Evolutionary conservation across 306 rosid genomes (phyloP).

Genomic region (Lathyrus tuberosus): DNA sequence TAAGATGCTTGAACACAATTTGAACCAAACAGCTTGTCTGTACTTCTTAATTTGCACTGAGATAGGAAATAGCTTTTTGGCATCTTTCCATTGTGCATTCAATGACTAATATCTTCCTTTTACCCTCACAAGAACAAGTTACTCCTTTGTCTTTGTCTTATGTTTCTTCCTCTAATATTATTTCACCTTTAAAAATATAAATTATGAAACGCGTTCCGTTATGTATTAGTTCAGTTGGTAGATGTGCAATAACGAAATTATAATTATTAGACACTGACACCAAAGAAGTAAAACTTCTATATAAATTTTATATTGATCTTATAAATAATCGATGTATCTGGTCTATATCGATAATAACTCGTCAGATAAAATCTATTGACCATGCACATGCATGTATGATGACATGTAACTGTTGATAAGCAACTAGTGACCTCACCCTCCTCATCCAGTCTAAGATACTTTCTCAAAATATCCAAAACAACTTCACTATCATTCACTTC

Average conservation of each 20-base stretch:
- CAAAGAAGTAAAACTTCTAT: too few species aligned
- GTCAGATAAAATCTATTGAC: not conserved
- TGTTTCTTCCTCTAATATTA: too few species aligned
- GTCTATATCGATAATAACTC: too few species aligned
- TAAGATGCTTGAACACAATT: constrained; percentile 9
- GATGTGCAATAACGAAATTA: too few species aligned
- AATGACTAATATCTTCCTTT: constrained; percentile 36
- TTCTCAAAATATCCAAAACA: constrained; percentile 1
- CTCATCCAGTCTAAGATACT: constrained; percentile 12
- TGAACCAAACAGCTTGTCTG: not conserved
- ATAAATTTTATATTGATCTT: too few species aligned
- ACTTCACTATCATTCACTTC: constrained; percentile 6
- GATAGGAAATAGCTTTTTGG: constrained; percentile 18
- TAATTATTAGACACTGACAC: too few species aligned
- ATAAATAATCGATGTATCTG: too few species aligned
- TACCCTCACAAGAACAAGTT: not conserved
- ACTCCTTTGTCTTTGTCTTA: too few species aligned
- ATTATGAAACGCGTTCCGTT: too few species aligned
- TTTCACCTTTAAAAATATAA: too few species aligned
- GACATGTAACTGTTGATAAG: not conserved
- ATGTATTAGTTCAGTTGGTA: too few species aligned
- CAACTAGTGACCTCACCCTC: constrained; percentile 21
- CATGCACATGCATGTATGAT: not conserved
- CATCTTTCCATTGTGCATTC: constrained; percentile 38
- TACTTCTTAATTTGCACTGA: not conserved